Conservation (phyloP, 1,284 basidiomycete genomes). For the Exobasidium rhododendri region DNA sequence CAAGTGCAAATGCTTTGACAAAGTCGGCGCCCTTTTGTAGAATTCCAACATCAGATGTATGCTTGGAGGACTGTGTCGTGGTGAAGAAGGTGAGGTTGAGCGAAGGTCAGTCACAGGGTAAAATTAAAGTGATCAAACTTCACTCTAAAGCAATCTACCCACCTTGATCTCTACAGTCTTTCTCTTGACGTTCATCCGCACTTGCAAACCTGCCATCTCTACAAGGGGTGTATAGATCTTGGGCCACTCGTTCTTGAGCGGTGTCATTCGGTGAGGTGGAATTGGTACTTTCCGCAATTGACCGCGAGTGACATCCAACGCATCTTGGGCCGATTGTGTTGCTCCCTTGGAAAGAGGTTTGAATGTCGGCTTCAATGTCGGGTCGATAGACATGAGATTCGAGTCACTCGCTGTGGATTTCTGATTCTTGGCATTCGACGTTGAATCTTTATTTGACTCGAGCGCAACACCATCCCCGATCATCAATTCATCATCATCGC, state of each 20-base stretch:
- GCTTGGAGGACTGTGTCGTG: slow-evolving; percentile 74
- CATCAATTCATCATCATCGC: slow-evolving; percentile 6
- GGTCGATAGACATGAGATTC: slow-evolving; percentile 15
- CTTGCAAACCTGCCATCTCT: slow-evolving; percentile 88
- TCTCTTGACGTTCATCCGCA: slow-evolving; percentile 89
- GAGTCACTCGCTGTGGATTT: slow-evolving; percentile 1
- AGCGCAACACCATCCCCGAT: slow-evolving; percentile 1
- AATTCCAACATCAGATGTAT: slow-evolving; percentile 62
- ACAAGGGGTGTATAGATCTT: slow-evolving; percentile 94
- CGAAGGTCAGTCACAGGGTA: background rate
- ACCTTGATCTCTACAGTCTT: slow-evolving; percentile 88
- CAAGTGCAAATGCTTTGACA: slow-evolving; percentile 87
- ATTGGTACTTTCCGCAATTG: slow-evolving; percentile 65
- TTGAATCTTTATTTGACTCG: background rate
- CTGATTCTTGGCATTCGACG: background rate
- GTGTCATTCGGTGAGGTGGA: slow-evolving; percentile 95
- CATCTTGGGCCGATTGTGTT: slow-evolving; percentile 10
- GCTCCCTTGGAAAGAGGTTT: slow-evolving; percentile 11
- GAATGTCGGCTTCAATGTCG: slow-evolving; percentile 14
- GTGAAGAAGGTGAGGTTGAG: background rate
- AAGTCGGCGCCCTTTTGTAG: slow-evolving; percentile 98
- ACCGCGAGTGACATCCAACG: slow-evolving; percentile 5
- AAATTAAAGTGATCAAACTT: background rate
- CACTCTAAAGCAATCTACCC: slow-evolving; percentile 49
- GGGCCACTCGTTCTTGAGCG: slow-evolving; percentile 94